phyloP scores from a whole-genome alignment of 495 filamentous ascomycete species.

The Daldinia childiae region DNA sequence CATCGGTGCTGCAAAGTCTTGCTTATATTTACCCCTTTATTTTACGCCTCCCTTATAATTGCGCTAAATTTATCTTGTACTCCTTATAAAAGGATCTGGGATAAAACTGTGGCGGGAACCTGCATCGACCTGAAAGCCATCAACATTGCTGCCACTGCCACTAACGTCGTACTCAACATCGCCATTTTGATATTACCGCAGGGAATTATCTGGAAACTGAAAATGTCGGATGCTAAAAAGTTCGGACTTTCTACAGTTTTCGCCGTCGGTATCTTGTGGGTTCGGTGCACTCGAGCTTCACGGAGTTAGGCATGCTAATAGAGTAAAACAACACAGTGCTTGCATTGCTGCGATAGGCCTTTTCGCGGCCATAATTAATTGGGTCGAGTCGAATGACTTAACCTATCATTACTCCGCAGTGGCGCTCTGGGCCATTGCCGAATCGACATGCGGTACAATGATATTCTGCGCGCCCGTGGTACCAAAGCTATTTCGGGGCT shows the following conservation, averaged over 20 bases:
- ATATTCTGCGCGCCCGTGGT: neutral
- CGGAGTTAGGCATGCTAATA: neutral
- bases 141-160: neutral
- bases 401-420: neutral
- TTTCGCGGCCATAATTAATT: neutral
- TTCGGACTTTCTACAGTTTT: neutral
- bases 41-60: neutral
- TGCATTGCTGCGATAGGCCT: neutral
- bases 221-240: neutral
- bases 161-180: neutral
- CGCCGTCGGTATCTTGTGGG: neutral
- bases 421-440: neutral
- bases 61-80: neutral
- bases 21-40: neutral
- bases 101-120: neutral
- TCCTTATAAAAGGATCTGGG: neutral
- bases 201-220: neutral
- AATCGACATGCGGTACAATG: neutral
- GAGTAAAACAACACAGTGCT: neutral
- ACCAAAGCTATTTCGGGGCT: neutral
- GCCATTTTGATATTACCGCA: neutral
- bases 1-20: neutral
- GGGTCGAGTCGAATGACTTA: neutral
- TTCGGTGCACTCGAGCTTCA: neutral
- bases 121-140: neutral